Evolutionary conservation across 306 rosid species (phyloP).

Genomic region (Comarum palustre): DNA sequence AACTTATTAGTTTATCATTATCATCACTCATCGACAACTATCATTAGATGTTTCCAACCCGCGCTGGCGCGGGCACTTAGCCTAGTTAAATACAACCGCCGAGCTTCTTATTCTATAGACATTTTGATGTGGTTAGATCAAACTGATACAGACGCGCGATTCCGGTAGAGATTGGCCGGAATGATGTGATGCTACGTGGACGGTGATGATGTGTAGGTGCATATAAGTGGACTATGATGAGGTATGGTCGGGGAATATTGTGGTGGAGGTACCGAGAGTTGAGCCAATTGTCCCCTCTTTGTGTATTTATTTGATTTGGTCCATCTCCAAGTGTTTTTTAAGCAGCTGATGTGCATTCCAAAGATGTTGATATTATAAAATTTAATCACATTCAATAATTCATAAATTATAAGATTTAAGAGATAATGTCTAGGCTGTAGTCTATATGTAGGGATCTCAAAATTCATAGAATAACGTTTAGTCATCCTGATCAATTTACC

Average conservation of each 20-base stretch:
- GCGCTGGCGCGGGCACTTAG: no score
- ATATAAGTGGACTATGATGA: background rate
- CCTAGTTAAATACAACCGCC: no score
- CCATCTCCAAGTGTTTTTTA: background rate
- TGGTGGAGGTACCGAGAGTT: constrained; percentile 25
- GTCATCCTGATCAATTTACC: background rate
- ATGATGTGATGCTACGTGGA: constrained; percentile 18
- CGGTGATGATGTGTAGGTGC: constrained; percentile 8
- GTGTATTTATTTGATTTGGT: constrained; percentile 10
- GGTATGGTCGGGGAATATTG: constrained; percentile 14
- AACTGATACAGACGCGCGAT: no score
- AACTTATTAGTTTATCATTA: no score
- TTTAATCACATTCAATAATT: background rate
- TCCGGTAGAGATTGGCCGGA: background rate
- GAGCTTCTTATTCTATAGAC: no score
- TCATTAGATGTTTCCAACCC: no score
- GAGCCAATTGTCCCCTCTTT: constrained; percentile 26
- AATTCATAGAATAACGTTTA: background rate
- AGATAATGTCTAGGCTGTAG: background rate
- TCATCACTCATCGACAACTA: no score
- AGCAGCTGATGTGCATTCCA: constrained; percentile 26
- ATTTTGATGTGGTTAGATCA: no score
- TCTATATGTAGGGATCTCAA: background rate
- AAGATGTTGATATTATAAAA: constrained; percentile 13
- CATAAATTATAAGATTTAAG: background rate